Conservation (phyloP, 1,284 basidiomycete genomes). For the Gymnopus androsaceus region DNA sequence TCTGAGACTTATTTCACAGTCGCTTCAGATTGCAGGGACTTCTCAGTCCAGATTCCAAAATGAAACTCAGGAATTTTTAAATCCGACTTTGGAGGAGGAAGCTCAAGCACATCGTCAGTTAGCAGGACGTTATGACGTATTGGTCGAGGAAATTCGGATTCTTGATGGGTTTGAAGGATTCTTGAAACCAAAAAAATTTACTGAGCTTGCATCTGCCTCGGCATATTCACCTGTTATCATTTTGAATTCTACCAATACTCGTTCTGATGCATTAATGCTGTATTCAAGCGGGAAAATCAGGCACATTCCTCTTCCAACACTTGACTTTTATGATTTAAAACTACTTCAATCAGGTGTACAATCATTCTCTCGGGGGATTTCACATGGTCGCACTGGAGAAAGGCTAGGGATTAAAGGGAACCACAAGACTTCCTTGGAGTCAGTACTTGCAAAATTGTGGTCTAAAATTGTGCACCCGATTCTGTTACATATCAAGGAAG, state of each 20-base stretch:
- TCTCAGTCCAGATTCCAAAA: neutral
- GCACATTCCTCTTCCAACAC: slow-evolving; percentile 8
- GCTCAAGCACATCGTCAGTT: neutral
- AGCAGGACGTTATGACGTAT: slow-evolving; percentile 1
- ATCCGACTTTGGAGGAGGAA: neutral
- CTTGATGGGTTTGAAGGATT: slow-evolving; percentile 14
- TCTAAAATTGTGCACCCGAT: neutral
- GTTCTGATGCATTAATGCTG: slow-evolving; percentile 5
- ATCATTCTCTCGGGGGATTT: neutral
- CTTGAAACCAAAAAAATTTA: slow-evolving; percentile 8
- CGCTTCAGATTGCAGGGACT: neutral
- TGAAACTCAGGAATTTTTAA: neutral
- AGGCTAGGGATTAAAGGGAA: neutral
- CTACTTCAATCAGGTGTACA: neutral
- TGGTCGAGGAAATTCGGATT: slow-evolving; percentile 9
- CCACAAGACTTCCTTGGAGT: neutral
- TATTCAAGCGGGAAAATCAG: neutral
- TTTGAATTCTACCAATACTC: slow-evolving; percentile 5
- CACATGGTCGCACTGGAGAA: neutral
- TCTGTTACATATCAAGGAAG: neutral
- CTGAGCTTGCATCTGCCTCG: neutral
- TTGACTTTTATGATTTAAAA: neutral
- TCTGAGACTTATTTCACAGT: neutral
- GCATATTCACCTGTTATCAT: slow-evolving; percentile 10
- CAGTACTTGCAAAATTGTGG: neutral